Conservation (phyloP, 2,329 filamentous ascomycete genomes). For the Plectosphaerella sp. region DNA sequence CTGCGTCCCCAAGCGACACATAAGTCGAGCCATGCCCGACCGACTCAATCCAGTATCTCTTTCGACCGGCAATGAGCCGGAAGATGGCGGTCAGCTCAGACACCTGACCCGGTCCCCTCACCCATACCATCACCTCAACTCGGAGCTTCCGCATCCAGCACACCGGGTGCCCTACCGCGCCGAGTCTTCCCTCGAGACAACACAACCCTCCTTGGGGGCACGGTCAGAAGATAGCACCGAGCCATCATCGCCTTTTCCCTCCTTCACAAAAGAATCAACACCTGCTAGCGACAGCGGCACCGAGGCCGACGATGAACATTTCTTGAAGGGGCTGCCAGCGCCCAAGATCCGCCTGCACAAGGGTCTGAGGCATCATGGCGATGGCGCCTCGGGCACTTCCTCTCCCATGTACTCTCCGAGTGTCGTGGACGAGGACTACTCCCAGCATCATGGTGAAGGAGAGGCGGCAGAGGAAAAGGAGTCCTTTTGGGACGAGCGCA, state of each 20-base stretch:
- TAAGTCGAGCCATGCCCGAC: slow-evolving; percentile 41
- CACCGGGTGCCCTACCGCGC: slow-evolving; percentile 25
- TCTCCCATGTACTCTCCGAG: slow-evolving; percentile 50
- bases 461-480: slow-evolving; percentile 3
- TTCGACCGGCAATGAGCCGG: slow-evolving; percentile 22
- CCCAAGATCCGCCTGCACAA: slow-evolving; percentile 71
- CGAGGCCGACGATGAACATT: slow-evolving; percentile 91
- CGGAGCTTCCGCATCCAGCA: slow-evolving; percentile 49
- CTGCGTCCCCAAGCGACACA: slow-evolving; percentile 10
- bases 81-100: slow-evolving; percentile 36
- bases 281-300: slow-evolving; percentile 84
- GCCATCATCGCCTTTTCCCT: slow-evolving; percentile 14
- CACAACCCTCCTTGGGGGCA: neutral
- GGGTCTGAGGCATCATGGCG: slow-evolving; percentile 63
- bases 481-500: slow-evolving; percentile 16
- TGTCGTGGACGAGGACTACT: slow-evolving; percentile 10
- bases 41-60: slow-evolving; percentile 31
- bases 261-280: slow-evolving; percentile 46
- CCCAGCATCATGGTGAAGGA: neutral
- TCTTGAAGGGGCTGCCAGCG: slow-evolving; percentile 79
- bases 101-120: slow-evolving; percentile 59
- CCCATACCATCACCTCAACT: slow-evolving; percentile 59
- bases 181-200: slow-evolving; percentile 10
- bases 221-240: slow-evolving; percentile 4
- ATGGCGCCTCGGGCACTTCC: slow-evolving; percentile 46